These are phyloP conservation scores for Neurospora discreta DNA, from an alignment of 495 filamentous ascomycete genomes.

Conservation along the genomic window DNA sequence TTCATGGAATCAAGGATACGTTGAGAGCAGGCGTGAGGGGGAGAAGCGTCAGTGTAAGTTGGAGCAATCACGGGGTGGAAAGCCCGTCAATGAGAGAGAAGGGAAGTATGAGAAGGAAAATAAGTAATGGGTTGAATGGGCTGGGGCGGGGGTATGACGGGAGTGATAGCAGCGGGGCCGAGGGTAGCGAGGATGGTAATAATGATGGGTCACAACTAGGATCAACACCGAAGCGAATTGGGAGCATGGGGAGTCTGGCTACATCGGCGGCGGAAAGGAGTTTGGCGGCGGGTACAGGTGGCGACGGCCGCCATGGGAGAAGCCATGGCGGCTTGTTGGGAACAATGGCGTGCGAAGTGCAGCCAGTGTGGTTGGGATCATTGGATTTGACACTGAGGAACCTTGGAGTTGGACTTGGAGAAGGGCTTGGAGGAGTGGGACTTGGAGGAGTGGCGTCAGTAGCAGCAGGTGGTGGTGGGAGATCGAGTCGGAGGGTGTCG, in stretches of 20 bases:
- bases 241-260: background rate
- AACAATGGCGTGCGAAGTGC: background rate
- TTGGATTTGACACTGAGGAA: background rate
- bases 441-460: background rate
- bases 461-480: background rate
- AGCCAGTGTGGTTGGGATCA: background rate
- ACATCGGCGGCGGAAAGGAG: background rate
- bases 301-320: background rate
- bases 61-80: background rate
- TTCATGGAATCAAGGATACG: background rate
- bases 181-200: background rate
- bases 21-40: background rate
- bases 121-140: background rate
- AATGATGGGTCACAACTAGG: background rate
- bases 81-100: background rate
- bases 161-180: background rate
- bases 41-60: background rate
- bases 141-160: background rate
- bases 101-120: background rate
- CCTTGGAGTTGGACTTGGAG: background rate
- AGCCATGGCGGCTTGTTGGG: background rate
- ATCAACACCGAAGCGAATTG: background rate
- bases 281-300: background rate
- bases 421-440: background rate
- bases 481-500: background rate